Conservation (phyloP, 495 filamentous ascomycete species). For the Tuber melanosporum region DNA sequence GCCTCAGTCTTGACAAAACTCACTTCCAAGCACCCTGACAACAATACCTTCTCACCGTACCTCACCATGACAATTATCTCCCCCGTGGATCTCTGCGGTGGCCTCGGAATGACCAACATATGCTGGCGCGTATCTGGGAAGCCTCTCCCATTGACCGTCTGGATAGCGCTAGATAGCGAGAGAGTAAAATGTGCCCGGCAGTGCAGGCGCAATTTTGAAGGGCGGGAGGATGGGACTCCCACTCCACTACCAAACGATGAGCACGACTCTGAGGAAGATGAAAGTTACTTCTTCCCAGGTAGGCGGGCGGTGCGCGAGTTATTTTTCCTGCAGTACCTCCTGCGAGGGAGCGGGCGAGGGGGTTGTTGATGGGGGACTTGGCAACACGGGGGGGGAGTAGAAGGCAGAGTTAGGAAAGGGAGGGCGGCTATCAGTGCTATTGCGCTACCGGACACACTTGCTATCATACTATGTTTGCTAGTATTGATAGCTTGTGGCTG, state of each 20-base stretch:
- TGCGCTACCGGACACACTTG: conserved; percentile 34
- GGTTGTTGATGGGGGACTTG: conserved; percentile 3
- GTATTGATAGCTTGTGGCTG: conserved; percentile 35
- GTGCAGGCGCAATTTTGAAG: background rate
- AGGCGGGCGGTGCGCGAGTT: conserved; percentile 14
- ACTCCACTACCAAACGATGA: conserved; percentile 7
- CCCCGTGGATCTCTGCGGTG: conserved; percentile 31
- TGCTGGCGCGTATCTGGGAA: conserved; percentile 35
- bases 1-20: background rate
- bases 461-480: conserved; percentile 28
- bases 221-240: conserved; percentile 16
- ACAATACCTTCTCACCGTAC: conserved; percentile 24
- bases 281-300: conserved; percentile 12
- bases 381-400: background rate
- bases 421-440: conserved; percentile 28
- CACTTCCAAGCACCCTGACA: conserved; percentile 12
- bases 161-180: conserved; percentile 24
- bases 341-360: background rate
- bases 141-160: conserved; percentile 23
- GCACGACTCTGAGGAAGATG: conserved; percentile 11
- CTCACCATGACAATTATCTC: conserved; percentile 18
- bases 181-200: conserved; percentile 1
- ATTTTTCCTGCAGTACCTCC: conserved; percentile 5
- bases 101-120: conserved; percentile 38
- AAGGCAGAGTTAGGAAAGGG: conserved; percentile 22